These are phyloP conservation scores for Eutypa lata DNA, from an alignment of 2,329 filamentous ascomycete genomes.

Conservation along the genomic window DNA sequence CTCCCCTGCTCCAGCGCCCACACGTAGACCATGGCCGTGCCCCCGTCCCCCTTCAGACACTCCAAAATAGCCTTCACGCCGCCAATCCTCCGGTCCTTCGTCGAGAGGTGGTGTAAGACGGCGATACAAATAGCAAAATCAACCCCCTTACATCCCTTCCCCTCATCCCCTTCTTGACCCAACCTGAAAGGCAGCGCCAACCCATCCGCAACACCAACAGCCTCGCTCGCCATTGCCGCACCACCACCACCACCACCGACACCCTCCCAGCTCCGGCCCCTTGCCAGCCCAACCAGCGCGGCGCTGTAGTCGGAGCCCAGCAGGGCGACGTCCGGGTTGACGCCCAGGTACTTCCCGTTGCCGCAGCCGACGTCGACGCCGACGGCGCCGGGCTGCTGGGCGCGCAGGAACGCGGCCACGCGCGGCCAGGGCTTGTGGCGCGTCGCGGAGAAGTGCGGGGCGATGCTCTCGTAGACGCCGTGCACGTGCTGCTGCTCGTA, in stretches of 20 bases:
- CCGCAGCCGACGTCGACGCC: constrained; percentile 93
- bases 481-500: constrained; percentile 92
- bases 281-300: constrained; percentile 50
- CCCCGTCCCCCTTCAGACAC: constrained; percentile 51
- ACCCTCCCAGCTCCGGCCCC: constrained; percentile 22
- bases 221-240: constrained; percentile 41
- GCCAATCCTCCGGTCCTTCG: constrained; percentile 65
- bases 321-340: constrained; percentile 75
- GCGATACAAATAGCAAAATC: constrained; percentile 95
- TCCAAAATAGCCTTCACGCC: constrained; percentile 70
- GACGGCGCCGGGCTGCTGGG: constrained; percentile 65
- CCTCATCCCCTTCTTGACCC: constrained; percentile 2
- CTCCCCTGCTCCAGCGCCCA: constrained; percentile 92
- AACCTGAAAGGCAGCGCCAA: constrained; percentile 75
- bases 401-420: constrained; percentile 72
- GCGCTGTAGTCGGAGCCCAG: constrained; percentile 80
- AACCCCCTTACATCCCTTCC: constrained; percentile 22
- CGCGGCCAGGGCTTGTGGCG: constrained; percentile 88
- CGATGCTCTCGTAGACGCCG: constrained; percentile 84
- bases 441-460: constrained; percentile 78
- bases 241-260: constrained; percentile 3
- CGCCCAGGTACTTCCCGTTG: constrained; percentile 90
- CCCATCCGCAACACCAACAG: constrained; percentile 76
- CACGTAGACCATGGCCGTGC: constrained; percentile 78
- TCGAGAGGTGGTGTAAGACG: constrained; percentile 90